Percentiles rank a stretch among this genome's conserved stretches.
These are phyloP conservation scores for Puccinia coronata DNA, from an alignment of 1,284 basidiomycete genomes.

Conservation along the genomic window DNA sequence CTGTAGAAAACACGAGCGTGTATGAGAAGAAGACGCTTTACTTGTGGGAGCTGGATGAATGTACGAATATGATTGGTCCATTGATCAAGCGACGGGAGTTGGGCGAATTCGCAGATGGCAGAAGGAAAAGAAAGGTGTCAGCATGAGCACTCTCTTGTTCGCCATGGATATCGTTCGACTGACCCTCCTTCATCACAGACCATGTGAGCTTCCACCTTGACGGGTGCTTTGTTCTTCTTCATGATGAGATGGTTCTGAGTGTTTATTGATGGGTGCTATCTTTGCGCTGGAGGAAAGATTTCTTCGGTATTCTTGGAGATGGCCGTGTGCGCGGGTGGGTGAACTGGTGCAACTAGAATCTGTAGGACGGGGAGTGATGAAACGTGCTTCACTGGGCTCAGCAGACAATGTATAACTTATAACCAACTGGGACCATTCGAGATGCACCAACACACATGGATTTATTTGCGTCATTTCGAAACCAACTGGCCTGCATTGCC, in stretches of 20 bases:
- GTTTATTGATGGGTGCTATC: background rate
- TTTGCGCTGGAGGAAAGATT: background rate
- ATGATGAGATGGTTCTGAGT: background rate
- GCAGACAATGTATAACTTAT: too few species aligned
- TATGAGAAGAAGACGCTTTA: background rate
- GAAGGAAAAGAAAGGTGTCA: background rate
- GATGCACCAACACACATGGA: too few species aligned
- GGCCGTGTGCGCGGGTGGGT: too few species aligned
- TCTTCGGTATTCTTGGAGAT: too few species aligned
- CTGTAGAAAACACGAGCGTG: too few species aligned
- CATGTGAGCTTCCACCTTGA: conserved; percentile 25
- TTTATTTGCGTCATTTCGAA: too few species aligned
- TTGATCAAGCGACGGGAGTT: background rate
- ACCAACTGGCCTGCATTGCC: too few species aligned
- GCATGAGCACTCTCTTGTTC: background rate
- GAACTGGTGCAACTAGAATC: too few species aligned
- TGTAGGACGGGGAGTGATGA: too few species aligned
- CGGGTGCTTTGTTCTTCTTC: conserved; percentile 33
- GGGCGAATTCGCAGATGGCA: background rate
- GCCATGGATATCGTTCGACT: conserved; percentile 9
- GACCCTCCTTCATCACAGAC: conserved; percentile 49
- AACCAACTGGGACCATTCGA: too few species aligned
- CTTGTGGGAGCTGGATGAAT: conserved; percentile 37
- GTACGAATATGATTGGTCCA: background rate
- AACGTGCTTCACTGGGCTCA: too few species aligned